phyloP scores from a whole-genome alignment of 768 basidiomycete species.

The Strobilomyces dryophilus region DNA sequence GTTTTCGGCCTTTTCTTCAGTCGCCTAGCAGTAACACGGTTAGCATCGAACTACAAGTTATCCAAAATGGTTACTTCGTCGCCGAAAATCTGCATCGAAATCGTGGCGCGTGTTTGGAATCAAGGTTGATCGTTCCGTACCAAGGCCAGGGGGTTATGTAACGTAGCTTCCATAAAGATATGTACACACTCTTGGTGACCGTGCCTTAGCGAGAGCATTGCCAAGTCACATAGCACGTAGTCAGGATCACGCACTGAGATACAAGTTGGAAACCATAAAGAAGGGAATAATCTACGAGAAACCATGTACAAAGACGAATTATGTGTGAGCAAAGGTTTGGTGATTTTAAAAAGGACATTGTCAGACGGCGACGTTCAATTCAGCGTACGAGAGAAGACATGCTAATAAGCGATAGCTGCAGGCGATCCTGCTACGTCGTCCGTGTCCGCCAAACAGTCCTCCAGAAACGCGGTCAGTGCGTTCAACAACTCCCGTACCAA shows the following conservation, averaged over 20 bases:
- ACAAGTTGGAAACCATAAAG: slow-evolving; percentile 12
- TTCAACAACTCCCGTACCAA: slow-evolving; percentile 57
- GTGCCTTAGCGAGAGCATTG: too few relatives aligned
- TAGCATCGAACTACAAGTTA: background rate
- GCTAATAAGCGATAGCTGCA: slow-evolving; percentile 2
- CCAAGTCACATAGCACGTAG: background rate
- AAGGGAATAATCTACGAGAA: slow-evolving; percentile 21
- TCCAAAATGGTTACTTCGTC: slow-evolving; percentile 42
- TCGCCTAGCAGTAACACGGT: slow-evolving; percentile 47
- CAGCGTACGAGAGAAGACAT: background rate
- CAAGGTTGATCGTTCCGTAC: background rate
- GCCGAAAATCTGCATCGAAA: slow-evolving; percentile 66
- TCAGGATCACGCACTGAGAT: slow-evolving; percentile 17
- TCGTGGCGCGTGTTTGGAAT: slow-evolving; percentile 1
- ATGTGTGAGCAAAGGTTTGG: background rate
- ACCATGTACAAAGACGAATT: background rate
- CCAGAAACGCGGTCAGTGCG: slow-evolving; percentile 60
- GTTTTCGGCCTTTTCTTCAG: slow-evolving; percentile 95
- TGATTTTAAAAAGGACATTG: background rate
- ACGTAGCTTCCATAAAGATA: too few relatives aligned
- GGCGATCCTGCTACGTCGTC: slow-evolving; percentile 4
- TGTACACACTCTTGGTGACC: too few relatives aligned
- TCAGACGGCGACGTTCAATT: background rate
- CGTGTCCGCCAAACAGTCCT: slow-evolving; percentile 46
- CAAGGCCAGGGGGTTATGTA: background rate